Base-by-base conservation (phyloP, 2,329 filamentous ascomycete species). In the Nigrospora sphaerica region DNA sequence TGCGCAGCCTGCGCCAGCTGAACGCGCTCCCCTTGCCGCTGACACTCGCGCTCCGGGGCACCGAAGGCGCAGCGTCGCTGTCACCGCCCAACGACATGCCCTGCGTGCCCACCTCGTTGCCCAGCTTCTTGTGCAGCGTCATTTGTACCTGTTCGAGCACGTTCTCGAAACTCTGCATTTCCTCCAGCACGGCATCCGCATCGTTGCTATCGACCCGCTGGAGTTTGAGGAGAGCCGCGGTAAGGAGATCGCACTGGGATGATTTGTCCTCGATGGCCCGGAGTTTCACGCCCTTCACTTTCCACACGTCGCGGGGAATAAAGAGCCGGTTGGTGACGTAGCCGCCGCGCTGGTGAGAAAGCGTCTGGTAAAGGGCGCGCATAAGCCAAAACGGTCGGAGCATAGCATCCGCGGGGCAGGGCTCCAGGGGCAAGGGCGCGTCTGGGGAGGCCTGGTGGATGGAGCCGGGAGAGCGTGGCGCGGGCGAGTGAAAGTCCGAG, bases 361-460 rank as follows among this genome's bases (percentile, higher is more conserved):
- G 81, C 0, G 91, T 95, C 63, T 96, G 89, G 61, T 93, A 95
- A 23, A 98, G 75, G 51, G 87, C 91, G 46, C 93, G 83, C 88
- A 98, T 95, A 39, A 98, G 74, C 93, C 93, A 98, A 65, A 96
- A 98, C 2, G 93, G 95, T 17, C 93, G 83, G n/a, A 97, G 75
- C 57, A 96, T 77, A 49, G 85, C 84, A 36, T 95, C 89, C 33
- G 86, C 88, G 1, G 93, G 93, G 62, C 95, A 98, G 3, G 93
- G 87, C 60, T 98, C 93, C 6, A 98, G 75, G 0, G 89, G 81
- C 18, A 85, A 77, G 12, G 91, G 91, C 1, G 82, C 78, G 53
- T 89, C 83, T 0, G 71, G 59, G 12, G 74, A 71, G n/a, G 77
- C 63, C 4, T 76, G 71, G 47, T 85, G 83, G 3, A 84, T 80